phyloP scores from a whole-genome alignment of 1,284 basidiomycete species.

The Apiotrichum sp. region DNA sequence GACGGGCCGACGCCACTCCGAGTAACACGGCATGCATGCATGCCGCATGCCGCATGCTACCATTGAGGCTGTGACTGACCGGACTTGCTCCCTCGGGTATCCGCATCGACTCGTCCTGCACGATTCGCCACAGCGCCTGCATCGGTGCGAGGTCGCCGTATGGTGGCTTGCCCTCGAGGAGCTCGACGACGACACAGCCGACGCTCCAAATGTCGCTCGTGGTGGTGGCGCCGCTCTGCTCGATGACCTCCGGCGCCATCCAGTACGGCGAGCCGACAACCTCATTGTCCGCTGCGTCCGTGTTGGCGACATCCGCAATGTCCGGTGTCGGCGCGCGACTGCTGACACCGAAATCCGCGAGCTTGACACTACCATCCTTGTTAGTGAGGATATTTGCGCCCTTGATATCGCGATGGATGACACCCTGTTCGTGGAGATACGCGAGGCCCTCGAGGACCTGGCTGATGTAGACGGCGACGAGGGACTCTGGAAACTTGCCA shows the following conservation, averaged over 20 bases:
- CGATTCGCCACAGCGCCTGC: slow-evolving; percentile 96
- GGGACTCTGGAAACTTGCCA: slow-evolving; percentile 93
- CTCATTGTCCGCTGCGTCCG: slow-evolving; percentile 57
- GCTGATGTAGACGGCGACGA: slow-evolving; percentile 92
- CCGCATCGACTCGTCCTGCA: slow-evolving; percentile 93
- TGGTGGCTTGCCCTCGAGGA: slow-evolving; percentile 91
- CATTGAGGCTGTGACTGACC: slow-evolving; percentile 28
- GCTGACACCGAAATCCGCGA: slow-evolving; percentile 90
- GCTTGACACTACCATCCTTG: slow-evolving; percentile 92
- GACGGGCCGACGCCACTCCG: no score
- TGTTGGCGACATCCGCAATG: slow-evolving; percentile 11
- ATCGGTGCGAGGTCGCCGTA: slow-evolving; percentile 94
- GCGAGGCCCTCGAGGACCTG: slow-evolving; percentile 84
- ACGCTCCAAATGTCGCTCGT: slow-evolving; percentile 97
- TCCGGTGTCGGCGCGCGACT: slow-evolving; percentile 48
- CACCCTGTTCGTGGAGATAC: slow-evolving; percentile 87
- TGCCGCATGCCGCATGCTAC: neutral
- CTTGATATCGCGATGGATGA: slow-evolving; percentile 98
- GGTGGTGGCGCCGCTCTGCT: slow-evolving; percentile 92
- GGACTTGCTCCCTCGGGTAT: slow-evolving; percentile 87
- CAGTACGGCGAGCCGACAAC: slow-evolving; percentile 97
- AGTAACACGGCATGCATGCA: neutral
- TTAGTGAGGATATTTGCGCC: slow-evolving; percentile 97
- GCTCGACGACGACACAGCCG: slow-evolving; percentile 92
- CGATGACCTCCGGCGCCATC: slow-evolving; percentile 99